Evolutionary conservation across 306 rosid genomes (phyloP).

Genomic region (Argentina anserina): DNA sequence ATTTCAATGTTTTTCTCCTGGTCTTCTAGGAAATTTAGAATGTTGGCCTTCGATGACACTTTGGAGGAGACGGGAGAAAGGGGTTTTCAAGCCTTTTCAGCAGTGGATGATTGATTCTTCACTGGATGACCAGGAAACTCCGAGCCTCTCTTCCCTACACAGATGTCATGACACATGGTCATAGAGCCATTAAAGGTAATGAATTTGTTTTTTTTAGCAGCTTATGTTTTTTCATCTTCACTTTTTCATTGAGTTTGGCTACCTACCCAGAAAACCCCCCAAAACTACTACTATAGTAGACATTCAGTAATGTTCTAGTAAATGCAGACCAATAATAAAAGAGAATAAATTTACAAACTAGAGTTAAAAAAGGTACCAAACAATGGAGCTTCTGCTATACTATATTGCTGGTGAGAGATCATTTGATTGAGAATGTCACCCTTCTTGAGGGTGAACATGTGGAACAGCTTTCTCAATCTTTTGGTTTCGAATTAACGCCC

Average conservation of each 20-base stretch:
- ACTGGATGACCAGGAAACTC: slow-evolving; percentile 29
- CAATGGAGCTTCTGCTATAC: slow-evolving; percentile 32
- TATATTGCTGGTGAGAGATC: slow-evolving; percentile 28
- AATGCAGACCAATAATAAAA: not conserved
- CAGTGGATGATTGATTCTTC: slow-evolving; percentile 22
- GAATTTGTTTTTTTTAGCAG: not conserved
- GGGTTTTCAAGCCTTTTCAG: slow-evolving; percentile 43
- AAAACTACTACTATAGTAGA: too few relatives aligned
- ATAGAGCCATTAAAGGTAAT: not conserved
- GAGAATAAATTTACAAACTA: not conserved
- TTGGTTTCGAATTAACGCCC: slow-evolving; percentile 47
- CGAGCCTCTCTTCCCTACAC: slow-evolving; percentile 37
- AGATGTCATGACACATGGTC: not conserved
- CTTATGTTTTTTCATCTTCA: not conserved
- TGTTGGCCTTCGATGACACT: slow-evolving; percentile 37
- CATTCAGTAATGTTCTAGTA: not conserved
- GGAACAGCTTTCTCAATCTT: slow-evolving; percentile 40
- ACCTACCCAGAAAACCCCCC: not conserved
- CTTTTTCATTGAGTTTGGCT: not conserved
- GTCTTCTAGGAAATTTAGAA: slow-evolving; percentile 27
- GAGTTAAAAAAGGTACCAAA: slow-evolving; percentile 26
- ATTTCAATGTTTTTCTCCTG: not conserved
- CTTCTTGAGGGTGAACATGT: slow-evolving; percentile 41
- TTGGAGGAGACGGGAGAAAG: slow-evolving; percentile 49
- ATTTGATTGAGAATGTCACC: slow-evolving; percentile 30